A percentile compares a stretch with the other conserved stretches of the same genome.
These are phyloP conservation scores for Zopfia rhizophila DNA, from an alignment of 2,329 filamentous ascomycete species.

Conservation along the genomic window DNA sequence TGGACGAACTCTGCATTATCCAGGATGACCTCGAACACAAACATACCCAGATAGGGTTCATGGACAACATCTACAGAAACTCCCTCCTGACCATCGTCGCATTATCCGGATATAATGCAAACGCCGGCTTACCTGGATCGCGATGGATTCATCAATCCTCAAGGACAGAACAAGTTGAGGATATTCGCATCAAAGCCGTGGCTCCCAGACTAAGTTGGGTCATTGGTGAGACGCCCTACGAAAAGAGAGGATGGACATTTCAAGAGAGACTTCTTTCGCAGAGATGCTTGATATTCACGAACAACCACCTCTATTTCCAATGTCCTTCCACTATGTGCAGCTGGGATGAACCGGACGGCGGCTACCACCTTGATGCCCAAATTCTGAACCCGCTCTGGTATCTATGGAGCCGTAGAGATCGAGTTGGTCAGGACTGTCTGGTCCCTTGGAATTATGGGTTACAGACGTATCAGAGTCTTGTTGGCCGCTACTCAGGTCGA, in stretches of 20 bases:
- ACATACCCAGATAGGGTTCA: no score
- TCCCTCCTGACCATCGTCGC: conserved; percentile 7
- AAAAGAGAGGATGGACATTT: conserved; percentile 26
- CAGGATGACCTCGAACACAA: no score
- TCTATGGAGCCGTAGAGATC: no score
- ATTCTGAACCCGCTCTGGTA: no score
- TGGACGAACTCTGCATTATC: conserved; percentile 12
- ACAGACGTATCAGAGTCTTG: no score
- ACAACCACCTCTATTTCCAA: conserved; percentile 16
- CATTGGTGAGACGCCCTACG: conserved; percentile 1
- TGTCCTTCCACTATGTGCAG: no score
- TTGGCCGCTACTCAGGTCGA: no score
- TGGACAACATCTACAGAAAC: conserved; percentile 8
- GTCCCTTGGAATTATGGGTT: no score
- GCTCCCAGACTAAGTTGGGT: neutral
- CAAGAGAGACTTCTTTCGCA: conserved; percentile 23
- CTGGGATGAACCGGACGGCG: no score
- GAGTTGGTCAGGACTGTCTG: no score
- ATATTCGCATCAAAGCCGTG: neutral
- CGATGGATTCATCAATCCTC: neutral
- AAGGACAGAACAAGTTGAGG: neutral
- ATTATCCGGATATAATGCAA: neutral
- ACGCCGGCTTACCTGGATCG: conserved; percentile 3
- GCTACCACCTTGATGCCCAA: no score
- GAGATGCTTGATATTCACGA: conserved; percentile 16